phyloP scores from a whole-genome alignment of 179 eudicot genomes.

The Heliamphora ciliata region DNA sequence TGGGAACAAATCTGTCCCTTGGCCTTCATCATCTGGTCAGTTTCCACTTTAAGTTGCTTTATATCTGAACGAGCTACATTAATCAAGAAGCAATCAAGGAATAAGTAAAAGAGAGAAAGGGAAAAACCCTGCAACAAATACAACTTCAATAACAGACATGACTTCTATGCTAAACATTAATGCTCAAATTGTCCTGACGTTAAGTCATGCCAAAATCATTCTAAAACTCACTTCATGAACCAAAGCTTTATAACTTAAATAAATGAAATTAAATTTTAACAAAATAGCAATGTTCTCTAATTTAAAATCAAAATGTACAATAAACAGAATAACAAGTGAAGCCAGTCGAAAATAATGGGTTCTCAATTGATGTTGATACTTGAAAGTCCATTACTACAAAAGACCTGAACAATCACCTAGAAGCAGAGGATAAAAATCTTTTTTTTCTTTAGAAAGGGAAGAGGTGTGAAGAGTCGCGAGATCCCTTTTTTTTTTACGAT shows the following conservation, averaged over 20 bases:
- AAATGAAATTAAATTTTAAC: not conserved
- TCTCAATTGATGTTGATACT: too few relatives aligned
- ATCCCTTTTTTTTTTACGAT: too few relatives aligned
- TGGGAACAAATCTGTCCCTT: constrained; percentile 50
- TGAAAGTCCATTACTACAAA: too few relatives aligned
- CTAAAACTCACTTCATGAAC: not conserved
- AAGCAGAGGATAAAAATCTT: too few relatives aligned
- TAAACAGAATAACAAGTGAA: not conserved
- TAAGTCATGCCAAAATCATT: not conserved
- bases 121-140: not conserved
- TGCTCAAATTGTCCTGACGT: not conserved
- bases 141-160: not conserved
- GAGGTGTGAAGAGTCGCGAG: too few relatives aligned
- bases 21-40: constrained; percentile 42
- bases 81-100: not conserved
- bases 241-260: not conserved
- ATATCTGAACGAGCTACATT: constrained; percentile 44
- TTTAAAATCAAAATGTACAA: not conserved
- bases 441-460: too few relatives aligned
- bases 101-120: not conserved
- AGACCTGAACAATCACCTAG: not conserved
- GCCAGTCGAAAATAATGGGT: too few relatives aligned
- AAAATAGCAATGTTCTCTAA: not conserved
- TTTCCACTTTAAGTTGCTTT: constrained; percentile 45
- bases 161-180: not conserved